Evolutionary conservation across 1,139 yeast species (phyloP).

Genomic region (Nakaseomyces nivariensis): DNA sequence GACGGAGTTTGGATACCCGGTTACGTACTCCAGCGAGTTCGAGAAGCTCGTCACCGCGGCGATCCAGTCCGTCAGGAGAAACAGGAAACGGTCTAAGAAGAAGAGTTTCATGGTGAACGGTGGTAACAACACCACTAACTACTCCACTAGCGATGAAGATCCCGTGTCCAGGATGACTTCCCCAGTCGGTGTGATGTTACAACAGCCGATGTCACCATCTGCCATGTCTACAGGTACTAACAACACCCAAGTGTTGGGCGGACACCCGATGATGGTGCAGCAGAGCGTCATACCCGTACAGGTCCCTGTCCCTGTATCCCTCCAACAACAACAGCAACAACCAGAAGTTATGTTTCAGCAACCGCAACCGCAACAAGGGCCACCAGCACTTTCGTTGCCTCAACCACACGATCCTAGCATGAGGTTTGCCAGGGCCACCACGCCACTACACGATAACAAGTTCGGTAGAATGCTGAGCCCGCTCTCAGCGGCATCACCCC

Average conservation of each 20-base stretch:
- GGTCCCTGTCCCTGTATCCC: background rate
- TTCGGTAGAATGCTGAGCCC: slow-evolving; percentile 5
- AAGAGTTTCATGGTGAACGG: slow-evolving; percentile 5
- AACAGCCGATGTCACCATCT: background rate
- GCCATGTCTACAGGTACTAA: background rate
- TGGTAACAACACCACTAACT: background rate
- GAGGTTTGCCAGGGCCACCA: slow-evolving; percentile 2
- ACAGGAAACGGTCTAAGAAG: slow-evolving; percentile 46
- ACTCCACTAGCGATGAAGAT: slow-evolving; percentile 6
- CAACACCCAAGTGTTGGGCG: background rate
- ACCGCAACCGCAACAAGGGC: background rate
- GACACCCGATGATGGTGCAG: background rate
- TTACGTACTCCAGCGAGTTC: slow-evolving; percentile 54
- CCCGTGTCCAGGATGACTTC: background rate
- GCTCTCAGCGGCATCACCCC: background rate
- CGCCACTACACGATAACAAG: slow-evolving; percentile 3
- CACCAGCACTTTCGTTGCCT: background rate
- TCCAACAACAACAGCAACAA: background rate
- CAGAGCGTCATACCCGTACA: background rate
- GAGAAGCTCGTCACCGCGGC: slow-evolving; percentile 89
- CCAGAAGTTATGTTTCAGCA: background rate
- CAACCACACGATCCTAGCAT: background rate
- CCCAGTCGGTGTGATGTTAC: slow-evolving; percentile 2
- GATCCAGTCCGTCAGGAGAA: slow-evolving; percentile 67
- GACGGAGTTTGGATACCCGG: slow-evolving; percentile 63